Percentiles rank a stretch among this genome's conserved stretches.
Conservation (phyloP, 2,329 filamentous ascomycete species). For the Thielaviopsis ethacetica region DNA sequence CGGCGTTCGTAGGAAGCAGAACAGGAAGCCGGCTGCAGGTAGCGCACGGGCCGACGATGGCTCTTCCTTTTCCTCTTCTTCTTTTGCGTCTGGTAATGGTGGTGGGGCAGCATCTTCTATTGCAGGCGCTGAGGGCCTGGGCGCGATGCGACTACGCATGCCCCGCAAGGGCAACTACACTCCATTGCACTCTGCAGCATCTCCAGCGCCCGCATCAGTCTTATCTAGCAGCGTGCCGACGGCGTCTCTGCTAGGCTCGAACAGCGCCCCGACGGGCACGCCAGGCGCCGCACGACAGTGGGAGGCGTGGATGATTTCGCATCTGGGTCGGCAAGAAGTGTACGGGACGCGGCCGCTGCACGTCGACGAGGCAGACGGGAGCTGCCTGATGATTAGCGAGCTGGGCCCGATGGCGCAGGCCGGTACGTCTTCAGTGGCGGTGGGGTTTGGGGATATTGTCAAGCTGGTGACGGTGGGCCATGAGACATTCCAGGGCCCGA, state of each 20-base stretch:
- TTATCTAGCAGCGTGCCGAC: not conserved
- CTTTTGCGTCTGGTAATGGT: not conserved
- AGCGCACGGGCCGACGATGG: not conserved
- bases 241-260: not conserved
- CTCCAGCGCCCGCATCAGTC: not conserved
- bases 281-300: slow-evolving; percentile 21
- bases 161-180: slow-evolving; percentile 11
- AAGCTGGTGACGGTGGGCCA: slow-evolving; percentile 54
- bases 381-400: slow-evolving; percentile 46
- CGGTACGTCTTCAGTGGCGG: slow-evolving; percentile 47
- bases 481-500: slow-evolving; percentile 40
- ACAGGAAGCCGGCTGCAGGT: slow-evolving; percentile 11
- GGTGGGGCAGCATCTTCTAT: not conserved
- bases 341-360: slow-evolving; percentile 31
- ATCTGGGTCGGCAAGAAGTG: slow-evolving; percentile 26
- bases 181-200: not conserved
- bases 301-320: slow-evolving; percentile 38
- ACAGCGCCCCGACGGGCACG: not conserved
- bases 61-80: not conserved
- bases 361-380: slow-evolving; percentile 23
- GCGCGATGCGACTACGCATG: slow-evolving; percentile 11
- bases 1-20: slow-evolving; percentile 38
- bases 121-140: not conserved
- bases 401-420: slow-evolving; percentile 48
- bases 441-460: slow-evolving; percentile 56